Conservation (phyloP, 2,329 filamentous ascomycete species). For the Neospermospora avenae region DNA sequence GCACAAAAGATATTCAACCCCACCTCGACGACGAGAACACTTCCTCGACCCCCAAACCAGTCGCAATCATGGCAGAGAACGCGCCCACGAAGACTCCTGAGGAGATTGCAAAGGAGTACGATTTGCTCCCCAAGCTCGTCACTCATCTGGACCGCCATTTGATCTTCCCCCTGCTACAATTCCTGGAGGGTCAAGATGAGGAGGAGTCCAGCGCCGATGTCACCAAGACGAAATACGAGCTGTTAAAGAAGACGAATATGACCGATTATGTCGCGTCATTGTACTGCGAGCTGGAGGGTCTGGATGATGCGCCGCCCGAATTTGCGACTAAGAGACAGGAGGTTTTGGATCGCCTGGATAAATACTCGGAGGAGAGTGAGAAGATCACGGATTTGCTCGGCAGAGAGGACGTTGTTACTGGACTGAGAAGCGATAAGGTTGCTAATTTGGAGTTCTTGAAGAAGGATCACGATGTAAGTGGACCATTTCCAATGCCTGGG, state of each 20-base stretch:
- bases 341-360: slow-evolving; percentile 77
- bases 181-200: slow-evolving; percentile 71
- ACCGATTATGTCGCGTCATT: slow-evolving; percentile 93
- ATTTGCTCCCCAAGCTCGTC: slow-evolving; percentile 80
- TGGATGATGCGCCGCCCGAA: slow-evolving; percentile 75
- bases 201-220: slow-evolving; percentile 73
- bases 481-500: background rate
- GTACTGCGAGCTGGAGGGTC: slow-evolving; percentile 83
- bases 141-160: slow-evolving; percentile 92
- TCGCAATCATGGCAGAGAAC: slow-evolving; percentile 49
- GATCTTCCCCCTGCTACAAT: slow-evolving; percentile 94
- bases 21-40: slow-evolving; percentile 15
- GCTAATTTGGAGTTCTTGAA: slow-evolving; percentile 98
- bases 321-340: slow-evolving; percentile 87
- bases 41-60: slow-evolving; percentile 15
- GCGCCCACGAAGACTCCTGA: slow-evolving; percentile 43
- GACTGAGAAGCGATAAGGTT: slow-evolving; percentile 93
- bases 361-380: slow-evolving; percentile 81
- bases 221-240: slow-evolving; percentile 83
- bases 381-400: slow-evolving; percentile 85
- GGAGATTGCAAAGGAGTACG: slow-evolving; percentile 46
- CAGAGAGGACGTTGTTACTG: slow-evolving; percentile 85
- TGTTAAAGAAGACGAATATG: slow-evolving; percentile 98
- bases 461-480: slow-evolving; percentile 83
- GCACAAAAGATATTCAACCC: slow-evolving; percentile 14